phyloP scores from a whole-genome alignment of 2,329 filamentous ascomycete genomes.

The Fusarium kyushuense region DNA sequence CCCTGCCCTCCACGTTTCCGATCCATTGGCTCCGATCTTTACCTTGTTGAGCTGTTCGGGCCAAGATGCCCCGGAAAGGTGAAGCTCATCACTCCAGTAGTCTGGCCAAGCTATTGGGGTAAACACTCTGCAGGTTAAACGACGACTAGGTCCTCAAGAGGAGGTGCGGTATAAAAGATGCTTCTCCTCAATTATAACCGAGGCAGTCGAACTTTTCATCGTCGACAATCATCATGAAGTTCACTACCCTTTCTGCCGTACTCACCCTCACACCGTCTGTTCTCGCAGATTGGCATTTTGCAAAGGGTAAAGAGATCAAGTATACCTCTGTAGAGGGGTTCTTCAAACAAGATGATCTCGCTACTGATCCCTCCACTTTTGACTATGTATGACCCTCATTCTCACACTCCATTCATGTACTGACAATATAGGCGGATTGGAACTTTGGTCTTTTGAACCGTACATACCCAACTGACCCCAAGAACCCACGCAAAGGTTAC shows the following conservation, averaged over 20 bases:
- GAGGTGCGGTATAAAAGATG: constrained; percentile 28
- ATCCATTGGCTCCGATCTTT: constrained; percentile 49
- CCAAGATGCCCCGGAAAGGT: constrained; percentile 31
- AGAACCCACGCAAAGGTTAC: constrained; percentile 51
- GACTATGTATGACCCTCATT: constrained; percentile 67
- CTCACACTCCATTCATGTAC: background rate
- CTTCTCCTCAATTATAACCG: background rate
- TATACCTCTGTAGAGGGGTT: constrained; percentile 72
- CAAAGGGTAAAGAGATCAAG: constrained; percentile 60
- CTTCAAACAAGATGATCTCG: constrained; percentile 72
- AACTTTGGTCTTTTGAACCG: constrained; percentile 76
- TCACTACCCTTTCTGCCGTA: constrained; percentile 46
- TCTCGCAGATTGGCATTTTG: constrained; percentile 50
- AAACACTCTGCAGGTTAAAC: constrained; percentile 12
- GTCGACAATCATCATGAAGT: constrained; percentile 49
- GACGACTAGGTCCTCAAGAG: background rate
- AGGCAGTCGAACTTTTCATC: background rate
- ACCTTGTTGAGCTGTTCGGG: constrained; percentile 17
- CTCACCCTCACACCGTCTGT: constrained; percentile 48
- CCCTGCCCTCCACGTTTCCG: constrained; percentile 45
- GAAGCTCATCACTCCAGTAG: background rate
- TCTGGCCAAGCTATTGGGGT: constrained; percentile 11
- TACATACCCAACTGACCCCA: constrained; percentile 67
- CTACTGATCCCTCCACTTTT: constrained; percentile 68
- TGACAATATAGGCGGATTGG: constrained; percentile 59